These are phyloP conservation scores for Yarrowia sp. DNA, from an alignment of 805 yeast genomes.

Conservation along the genomic window DNA sequence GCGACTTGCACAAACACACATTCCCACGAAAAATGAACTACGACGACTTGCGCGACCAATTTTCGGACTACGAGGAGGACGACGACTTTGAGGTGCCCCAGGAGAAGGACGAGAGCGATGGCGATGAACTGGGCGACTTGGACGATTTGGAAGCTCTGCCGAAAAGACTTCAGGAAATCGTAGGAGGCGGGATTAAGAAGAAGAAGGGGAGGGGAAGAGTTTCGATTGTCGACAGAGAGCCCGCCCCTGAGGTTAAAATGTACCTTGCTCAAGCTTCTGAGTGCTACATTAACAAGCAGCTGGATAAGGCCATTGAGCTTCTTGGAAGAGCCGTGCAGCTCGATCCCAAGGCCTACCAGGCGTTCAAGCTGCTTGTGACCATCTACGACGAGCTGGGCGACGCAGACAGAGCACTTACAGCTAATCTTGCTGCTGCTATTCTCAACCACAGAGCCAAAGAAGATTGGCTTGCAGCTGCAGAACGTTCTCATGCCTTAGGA, in stretches of 20 bases:
- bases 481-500: constrained; percentile 69
- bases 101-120: constrained; percentile 3
- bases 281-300: constrained; percentile 63
- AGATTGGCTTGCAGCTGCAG: constrained; percentile 87
- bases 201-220: constrained; percentile 40
- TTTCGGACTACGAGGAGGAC: constrained; percentile 23
- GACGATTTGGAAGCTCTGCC: constrained; percentile 8
- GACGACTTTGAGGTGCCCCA: constrained; percentile 9
- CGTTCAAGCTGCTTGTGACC: constrained; percentile 37
- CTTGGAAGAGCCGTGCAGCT: constrained; percentile 37
- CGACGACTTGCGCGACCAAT: constrained; percentile 18
- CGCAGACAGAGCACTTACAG: constrained; percentile 39
- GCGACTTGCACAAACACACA: too few relatives aligned
- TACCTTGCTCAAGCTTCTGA: constrained; percentile 73
- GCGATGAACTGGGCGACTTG: background rate
- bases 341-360: constrained; percentile 36
- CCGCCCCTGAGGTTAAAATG: constrained; percentile 65
- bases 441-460: constrained; percentile 73
- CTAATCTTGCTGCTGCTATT: constrained; percentile 54
- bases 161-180: constrained; percentile 20
- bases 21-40: constrained; percentile 2
- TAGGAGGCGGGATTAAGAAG: constrained; percentile 31
- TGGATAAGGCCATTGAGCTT: constrained; percentile 36
- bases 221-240: constrained; percentile 38
- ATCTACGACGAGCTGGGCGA: constrained; percentile 53